These are phyloP conservation scores for Verticillium longisporum DNA, from an alignment of 2,329 filamentous ascomycete species.

Conservation along the genomic window DNA sequence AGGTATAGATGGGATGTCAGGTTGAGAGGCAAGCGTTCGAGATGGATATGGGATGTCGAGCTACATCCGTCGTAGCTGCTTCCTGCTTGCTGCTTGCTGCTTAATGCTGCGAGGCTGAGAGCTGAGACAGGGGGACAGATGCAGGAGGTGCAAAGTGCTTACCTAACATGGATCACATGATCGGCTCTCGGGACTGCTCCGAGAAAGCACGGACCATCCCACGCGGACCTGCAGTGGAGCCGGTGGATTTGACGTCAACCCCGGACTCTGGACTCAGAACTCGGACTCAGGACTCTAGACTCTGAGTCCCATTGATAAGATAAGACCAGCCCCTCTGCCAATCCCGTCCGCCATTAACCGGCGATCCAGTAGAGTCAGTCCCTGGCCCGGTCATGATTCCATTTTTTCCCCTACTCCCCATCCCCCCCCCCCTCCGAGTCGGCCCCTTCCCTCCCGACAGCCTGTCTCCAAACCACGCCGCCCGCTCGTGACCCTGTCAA, in stretches of 20 bases:
- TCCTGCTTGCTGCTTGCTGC: too few relatives aligned
- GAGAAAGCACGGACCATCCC: not conserved
- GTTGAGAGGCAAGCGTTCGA: too few relatives aligned
- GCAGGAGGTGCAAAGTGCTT: not conserved
- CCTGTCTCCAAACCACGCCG: constrained; percentile 9
- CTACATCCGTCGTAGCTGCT: too few relatives aligned
- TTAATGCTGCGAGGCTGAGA: too few relatives aligned
- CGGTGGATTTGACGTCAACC: not conserved
- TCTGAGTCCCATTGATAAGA: constrained; percentile 1
- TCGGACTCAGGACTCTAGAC: too few relatives aligned
- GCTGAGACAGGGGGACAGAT: not conserved
- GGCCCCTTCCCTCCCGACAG: constrained; percentile 24
- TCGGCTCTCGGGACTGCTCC: not conserved
- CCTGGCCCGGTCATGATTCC: not conserved
- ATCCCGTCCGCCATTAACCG: constrained; percentile 3
- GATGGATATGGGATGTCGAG: too few relatives aligned
- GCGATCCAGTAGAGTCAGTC: constrained; percentile 2
- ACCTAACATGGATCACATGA: not conserved
- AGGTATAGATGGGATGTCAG: too few relatives aligned
- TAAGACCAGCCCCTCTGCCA: constrained; percentile 3
- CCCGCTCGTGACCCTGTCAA: not conserved
- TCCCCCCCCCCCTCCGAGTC: constrained; percentile 11
- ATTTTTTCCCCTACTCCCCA: not conserved
- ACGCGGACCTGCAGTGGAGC: not conserved
- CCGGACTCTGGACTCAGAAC: not conserved